Conservation (phyloP, 108 stramenopile species). For the Chaetoceros tenuissimus region DNA sequence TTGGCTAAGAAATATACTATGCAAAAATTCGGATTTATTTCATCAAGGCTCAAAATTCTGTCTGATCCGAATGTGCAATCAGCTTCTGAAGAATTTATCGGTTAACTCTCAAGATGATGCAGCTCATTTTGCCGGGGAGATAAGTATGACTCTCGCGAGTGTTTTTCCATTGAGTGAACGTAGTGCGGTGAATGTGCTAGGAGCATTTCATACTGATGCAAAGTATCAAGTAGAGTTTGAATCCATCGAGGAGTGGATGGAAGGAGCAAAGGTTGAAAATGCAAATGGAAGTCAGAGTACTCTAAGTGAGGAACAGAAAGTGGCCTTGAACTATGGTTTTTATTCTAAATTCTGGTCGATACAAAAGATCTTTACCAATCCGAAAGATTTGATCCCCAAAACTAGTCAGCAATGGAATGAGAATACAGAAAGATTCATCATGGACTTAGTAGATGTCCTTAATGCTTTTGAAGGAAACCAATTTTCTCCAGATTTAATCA, state of each 20-base stretch:
- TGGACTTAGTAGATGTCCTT: not conserved
- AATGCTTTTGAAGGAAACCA: not conserved
- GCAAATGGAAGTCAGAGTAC: not conserved
- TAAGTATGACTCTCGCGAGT: constrained; percentile 39
- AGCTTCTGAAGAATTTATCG: constrained; percentile 28
- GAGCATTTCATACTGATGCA: constrained; percentile 43
- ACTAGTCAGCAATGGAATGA: not conserved
- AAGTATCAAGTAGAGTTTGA: constrained; percentile 14
- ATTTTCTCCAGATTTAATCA: not conserved
- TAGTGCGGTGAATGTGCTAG: constrained; percentile 64
- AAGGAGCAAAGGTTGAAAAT: constrained; percentile 1
- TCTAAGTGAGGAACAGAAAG: not conserved
- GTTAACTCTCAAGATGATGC: constrained; percentile 6
- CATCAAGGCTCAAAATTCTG: not conserved
- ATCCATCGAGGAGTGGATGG: constrained; percentile 13
- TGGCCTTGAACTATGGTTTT: constrained; percentile 25
- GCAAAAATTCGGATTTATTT: not conserved
- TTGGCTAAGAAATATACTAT: not conserved
- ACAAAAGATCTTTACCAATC: constrained; percentile 70
- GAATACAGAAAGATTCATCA: not conserved
- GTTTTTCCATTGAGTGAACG: constrained; percentile 68
- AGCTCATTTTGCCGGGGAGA: constrained; percentile 45
- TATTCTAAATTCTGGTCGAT: constrained; percentile 74
- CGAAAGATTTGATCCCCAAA: constrained; percentile 9
- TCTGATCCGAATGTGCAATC: constrained; percentile 52